phyloP scores from a whole-genome alignment of 2,329 filamentous ascomycete genomes.

The Colletotrichum somersetense region DNA sequence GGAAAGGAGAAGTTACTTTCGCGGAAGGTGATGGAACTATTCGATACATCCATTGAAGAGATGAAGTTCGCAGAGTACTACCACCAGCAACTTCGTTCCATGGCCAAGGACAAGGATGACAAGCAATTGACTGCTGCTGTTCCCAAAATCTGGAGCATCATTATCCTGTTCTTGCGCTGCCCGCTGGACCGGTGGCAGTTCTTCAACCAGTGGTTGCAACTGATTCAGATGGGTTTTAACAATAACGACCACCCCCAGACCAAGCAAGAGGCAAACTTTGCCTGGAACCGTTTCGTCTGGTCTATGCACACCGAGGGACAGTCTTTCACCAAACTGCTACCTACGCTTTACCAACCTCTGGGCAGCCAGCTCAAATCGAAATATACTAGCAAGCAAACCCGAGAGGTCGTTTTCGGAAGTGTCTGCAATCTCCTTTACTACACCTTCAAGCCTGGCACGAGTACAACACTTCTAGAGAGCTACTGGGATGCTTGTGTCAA shows the following conservation, averaged over 20 bases:
- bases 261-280: constrained; percentile 82
- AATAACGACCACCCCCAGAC: constrained; percentile 74
- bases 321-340: constrained; percentile 67
- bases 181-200: constrained; percentile 78
- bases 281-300: constrained; percentile 89
- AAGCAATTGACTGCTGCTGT: constrained; percentile 68
- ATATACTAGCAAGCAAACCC: constrained; percentile 69
- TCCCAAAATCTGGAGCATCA: constrained; percentile 89
- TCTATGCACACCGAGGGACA: constrained; percentile 74
- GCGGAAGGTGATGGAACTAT: constrained; percentile 74
- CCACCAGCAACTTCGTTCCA: constrained; percentile 73
- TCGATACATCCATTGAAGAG: constrained; percentile 69
- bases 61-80: constrained; percentile 78
- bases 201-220: constrained; percentile 78
- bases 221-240: constrained; percentile 89
- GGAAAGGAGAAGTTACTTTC: constrained; percentile 77
- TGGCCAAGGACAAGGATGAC: constrained; percentile 74
- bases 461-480: constrained; percentile 74
- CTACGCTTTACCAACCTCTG: constrained; percentile 74
- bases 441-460: constrained; percentile 77
- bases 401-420: constrained; percentile 71
- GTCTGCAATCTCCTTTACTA: constrained; percentile 89
- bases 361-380: constrained; percentile 76
- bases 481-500: constrained; percentile 84
- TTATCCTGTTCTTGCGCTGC: constrained; percentile 82